A percentile compares a stretch with the other conserved stretches of the same genome.
phyloP scores from a whole-genome alignment of 352 stramenopile genomes.

The Globisporangium rhizosaccharum region DNA sequence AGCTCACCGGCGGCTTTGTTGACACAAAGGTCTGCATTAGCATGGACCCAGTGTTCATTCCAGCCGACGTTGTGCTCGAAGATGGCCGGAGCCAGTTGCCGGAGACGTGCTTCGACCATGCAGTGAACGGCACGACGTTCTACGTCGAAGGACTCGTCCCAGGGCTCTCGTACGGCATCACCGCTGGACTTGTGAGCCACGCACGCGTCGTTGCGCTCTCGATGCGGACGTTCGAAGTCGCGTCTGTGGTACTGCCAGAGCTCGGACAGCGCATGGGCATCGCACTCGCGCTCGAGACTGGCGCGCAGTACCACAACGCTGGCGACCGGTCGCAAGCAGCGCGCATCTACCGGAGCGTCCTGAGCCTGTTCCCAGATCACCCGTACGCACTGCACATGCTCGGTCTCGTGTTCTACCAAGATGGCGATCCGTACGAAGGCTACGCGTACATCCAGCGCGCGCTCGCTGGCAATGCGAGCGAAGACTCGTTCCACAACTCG shows the following conservation, averaged over 20 bases:
- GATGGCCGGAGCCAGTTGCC: constrained; percentile 20
- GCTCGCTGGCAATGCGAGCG: constrained; percentile 33
- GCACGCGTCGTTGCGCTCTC: constrained; percentile 55
- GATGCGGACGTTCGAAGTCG: constrained; percentile 58
- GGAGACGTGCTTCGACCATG: constrained; percentile 58
- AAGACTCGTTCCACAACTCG: constrained; percentile 49
- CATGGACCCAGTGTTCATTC: constrained; percentile 40
- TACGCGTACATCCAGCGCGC: constrained; percentile 35
- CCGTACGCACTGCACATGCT: constrained; percentile 42
- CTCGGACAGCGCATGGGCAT: constrained; percentile 31
- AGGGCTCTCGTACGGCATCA: constrained; percentile 47
- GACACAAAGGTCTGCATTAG: constrained; percentile 49
- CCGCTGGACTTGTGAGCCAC: constrained; percentile 39
- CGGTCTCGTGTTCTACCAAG: constrained; percentile 40
- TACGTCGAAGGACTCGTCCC: constrained; percentile 47
- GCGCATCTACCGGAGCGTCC: constrained; percentile 44
- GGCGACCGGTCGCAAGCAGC: constrained; percentile 22
- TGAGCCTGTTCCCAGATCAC: constrained; percentile 47
- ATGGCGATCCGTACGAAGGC: constrained; percentile 24
- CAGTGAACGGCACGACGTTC: constrained; percentile 49
- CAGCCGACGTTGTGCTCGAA: constrained; percentile 33
- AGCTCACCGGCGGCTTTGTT: constrained; percentile 19
- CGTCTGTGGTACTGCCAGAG: constrained; percentile 26
- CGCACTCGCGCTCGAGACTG: constrained; percentile 34
- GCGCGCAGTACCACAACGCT: constrained; percentile 28